phyloP scores from a whole-genome alignment of 2,329 filamentous ascomycete genomes.

The Sporothrix luriei region DNA sequence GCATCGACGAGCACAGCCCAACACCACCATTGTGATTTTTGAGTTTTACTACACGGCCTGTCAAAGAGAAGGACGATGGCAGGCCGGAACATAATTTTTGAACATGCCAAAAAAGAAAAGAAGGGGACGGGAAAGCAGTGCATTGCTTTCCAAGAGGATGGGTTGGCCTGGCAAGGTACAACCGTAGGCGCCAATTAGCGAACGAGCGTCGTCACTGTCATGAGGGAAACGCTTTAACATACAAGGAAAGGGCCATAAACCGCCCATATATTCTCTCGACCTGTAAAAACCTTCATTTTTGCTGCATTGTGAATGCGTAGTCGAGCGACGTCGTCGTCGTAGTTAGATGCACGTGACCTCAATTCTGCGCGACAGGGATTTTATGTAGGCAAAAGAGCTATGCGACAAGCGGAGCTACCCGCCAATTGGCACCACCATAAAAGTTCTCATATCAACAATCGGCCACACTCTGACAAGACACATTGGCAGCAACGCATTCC shows the following conservation, averaged over 20 bases:
- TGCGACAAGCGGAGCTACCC: constrained; percentile 21
- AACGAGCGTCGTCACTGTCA: neutral
- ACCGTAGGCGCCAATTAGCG: neutral
- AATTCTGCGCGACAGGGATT: constrained; percentile 2
- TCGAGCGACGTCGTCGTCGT: neutral
- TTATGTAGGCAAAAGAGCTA: constrained; percentile 19
- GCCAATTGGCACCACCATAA: constrained; percentile 16
- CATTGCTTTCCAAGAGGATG: neutral
- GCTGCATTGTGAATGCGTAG: no score
- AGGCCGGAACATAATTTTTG: constrained; percentile 27
- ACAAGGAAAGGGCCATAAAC: neutral
- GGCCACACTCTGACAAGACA: neutral
- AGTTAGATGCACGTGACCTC: constrained; percentile 16
- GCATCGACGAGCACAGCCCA: neutral
- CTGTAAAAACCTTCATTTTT: no score
- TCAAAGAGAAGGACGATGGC: constrained; percentile 5
- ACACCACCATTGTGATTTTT: constrained; percentile 24
- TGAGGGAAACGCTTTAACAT: neutral
- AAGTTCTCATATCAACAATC: constrained; percentile 3
- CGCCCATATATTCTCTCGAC: neutral
- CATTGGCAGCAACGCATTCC: neutral
- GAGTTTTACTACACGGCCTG: constrained; percentile 28
- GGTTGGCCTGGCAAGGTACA: neutral
- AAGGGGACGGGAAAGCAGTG: neutral
- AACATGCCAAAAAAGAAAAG: constrained; percentile 19